Percentiles rank a stretch among this genome's conserved stretches.
Conservation (phyloP, 768 basidiomycete species). For the Sarcodon aspratus region DNA sequence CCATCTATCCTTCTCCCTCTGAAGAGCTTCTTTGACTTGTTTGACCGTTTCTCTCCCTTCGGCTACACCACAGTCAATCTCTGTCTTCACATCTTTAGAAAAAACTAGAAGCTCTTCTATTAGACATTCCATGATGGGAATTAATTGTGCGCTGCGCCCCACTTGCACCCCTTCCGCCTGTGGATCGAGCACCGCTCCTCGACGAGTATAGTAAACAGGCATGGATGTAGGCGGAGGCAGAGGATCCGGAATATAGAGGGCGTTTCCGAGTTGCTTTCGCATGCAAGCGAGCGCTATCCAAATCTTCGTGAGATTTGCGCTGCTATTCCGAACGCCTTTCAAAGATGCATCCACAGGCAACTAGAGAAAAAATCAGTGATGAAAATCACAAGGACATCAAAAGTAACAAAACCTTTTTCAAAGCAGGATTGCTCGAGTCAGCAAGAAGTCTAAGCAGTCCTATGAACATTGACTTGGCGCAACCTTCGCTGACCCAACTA, state of each 20-base stretch:
- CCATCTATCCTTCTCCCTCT: constrained; percentile 49
- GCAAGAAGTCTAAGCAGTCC: constrained; percentile 46
- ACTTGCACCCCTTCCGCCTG: constrained; percentile 17
- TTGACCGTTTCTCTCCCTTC: constrained; percentile 42
- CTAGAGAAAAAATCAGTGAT: constrained; percentile 19
- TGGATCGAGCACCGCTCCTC: constrained; percentile 6
- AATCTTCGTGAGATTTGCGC: constrained; percentile 48
- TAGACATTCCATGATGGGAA: constrained; percentile 55
- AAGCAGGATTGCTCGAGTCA: constrained; percentile 17
- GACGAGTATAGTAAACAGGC: constrained; percentile 35
- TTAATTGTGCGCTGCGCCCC: constrained; percentile 43
- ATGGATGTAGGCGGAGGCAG: constrained; percentile 36
- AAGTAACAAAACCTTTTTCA: background rate
- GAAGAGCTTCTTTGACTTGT: constrained; percentile 39
- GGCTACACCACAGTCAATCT: constrained; percentile 46
- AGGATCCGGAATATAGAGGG: constrained; percentile 44
- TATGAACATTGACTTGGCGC: constrained; percentile 50
- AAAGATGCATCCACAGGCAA: constrained; percentile 29
- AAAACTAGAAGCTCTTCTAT: constrained; percentile 31
- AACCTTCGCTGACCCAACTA: constrained; percentile 57
- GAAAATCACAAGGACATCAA: background rate
- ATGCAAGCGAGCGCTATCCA: constrained; percentile 45
- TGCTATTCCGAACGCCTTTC: constrained; percentile 39
- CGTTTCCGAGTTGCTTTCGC: constrained; percentile 21
- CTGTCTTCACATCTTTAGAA: constrained; percentile 38